phyloP scores from a whole-genome alignment of 352 stramenopile species.

The Phytopythium oedochilum region DNA sequence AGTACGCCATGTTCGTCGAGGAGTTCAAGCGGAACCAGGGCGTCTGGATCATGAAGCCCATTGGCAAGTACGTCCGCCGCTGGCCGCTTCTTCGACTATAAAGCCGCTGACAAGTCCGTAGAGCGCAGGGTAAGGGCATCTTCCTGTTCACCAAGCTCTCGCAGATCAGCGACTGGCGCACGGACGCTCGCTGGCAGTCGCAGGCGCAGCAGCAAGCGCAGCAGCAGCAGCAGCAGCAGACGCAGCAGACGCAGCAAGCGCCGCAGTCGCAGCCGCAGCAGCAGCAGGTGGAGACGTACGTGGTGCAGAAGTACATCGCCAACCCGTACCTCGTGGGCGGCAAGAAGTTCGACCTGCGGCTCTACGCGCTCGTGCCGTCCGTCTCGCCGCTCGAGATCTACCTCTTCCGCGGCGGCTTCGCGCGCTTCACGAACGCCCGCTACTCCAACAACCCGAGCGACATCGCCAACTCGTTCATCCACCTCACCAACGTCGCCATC shows the following conservation, averaged over 20 bases:
- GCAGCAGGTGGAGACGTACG: conserved; percentile 84
- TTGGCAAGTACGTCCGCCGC: conserved; percentile 66
- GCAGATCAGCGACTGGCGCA: conserved; percentile 93
- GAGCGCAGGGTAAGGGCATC: conserved; percentile 89
- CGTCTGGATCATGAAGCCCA: conserved; percentile 97
- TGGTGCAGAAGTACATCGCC: conserved; percentile 93
- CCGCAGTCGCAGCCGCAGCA: neutral
- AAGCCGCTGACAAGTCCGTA: conserved; percentile 10
- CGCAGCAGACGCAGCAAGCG: conserved; percentile 34
- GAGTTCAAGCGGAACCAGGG: conserved; percentile 90
- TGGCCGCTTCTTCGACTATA: too few relatives aligned
- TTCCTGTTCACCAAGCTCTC: conserved; percentile 93
- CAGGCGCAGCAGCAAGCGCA: conserved; percentile 48
- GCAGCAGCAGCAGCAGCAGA: conserved; percentile 42
- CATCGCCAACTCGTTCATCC: conserved; percentile 91
- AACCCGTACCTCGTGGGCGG: conserved; percentile 92
- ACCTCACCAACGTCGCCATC: conserved; percentile 94
- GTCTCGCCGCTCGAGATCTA: conserved; percentile 91
- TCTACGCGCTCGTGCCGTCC: conserved; percentile 93
- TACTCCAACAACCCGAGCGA: conserved; percentile 88
- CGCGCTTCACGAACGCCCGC: conserved; percentile 88
- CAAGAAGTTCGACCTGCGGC: conserved; percentile 94
- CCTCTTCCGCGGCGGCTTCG: conserved; percentile 89
- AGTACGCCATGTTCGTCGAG: conserved; percentile 94
- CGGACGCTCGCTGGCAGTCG: conserved; percentile 77